Base-by-base conservation (phyloP, 1,284 basidiomycete genomes). In the Rhodofomes roseus region DNA sequence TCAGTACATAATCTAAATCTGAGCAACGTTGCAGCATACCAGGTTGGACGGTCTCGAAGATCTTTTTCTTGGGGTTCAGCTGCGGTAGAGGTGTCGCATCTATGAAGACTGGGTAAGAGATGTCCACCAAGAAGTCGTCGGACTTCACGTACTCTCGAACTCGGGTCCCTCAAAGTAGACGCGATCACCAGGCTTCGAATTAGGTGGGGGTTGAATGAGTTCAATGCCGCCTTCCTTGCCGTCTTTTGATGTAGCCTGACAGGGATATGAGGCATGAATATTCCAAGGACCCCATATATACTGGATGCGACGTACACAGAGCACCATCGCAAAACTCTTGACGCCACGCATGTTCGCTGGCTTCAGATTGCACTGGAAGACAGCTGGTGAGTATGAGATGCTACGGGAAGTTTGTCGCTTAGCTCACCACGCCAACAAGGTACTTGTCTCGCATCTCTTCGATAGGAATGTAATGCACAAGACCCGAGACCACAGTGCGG, bases 31-130 rank as follows among this genome's bases (percentile, higher is more conserved):
- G 48, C 34, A 22, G 67, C 74, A 29, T 63, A 88, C 90, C 86
- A 62, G 94, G 94, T 71, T 96, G 96, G 55, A 98, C 85, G 0
- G 93, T 90, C 78, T 98, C 96, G 67, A 96, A 98, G 34, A 97
- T 91, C 79, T 98, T 98, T 80, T 96, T 97, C 79, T 98, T 98
- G 11, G 95, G 95, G 76, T 96, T 97, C 62, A 98, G 80, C 69
- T 94, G 92, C 2, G 88, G 73, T 43, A 96, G 77, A 1, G 95
- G 90, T 27, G 79, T 81, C 1, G 81, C 84, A 67, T 81, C 92
- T 94, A 65, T n/a, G 55, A n/a, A 50, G 25, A 18, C 25, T 2
- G 43, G 34, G 40, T 18, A 25, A 4, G 14, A 54, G 14, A 36
- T 22, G 31, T n/a, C 3, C 2, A 40, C 4, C 16, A 55, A 41